phyloP scores from a whole-genome alignment of 1,284 basidiomycete species.

The Sporisorium scitamineum region DNA sequence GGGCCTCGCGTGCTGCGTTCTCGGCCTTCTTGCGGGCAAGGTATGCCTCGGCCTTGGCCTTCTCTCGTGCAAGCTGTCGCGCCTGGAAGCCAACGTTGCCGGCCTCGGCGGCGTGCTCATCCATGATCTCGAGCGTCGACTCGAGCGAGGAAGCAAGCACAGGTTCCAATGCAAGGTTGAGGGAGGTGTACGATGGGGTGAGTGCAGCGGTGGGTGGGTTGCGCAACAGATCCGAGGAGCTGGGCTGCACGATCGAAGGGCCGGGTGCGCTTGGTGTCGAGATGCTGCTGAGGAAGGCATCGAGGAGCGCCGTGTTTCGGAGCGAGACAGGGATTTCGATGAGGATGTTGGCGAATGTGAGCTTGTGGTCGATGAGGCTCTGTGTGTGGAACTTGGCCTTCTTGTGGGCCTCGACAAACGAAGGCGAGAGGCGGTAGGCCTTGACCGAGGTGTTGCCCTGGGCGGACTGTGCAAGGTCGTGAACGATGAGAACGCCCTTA shows the following conservation, averaged over 20 bases:
- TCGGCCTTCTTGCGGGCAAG: conserved; percentile 78
- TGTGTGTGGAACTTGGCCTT: conserved; percentile 86
- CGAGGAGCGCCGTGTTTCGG: conserved; percentile 85
- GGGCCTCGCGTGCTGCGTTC: conserved; percentile 82
- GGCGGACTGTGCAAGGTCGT: conserved; percentile 71
- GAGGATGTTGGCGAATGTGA: conserved; percentile 90
- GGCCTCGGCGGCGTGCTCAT: conserved; percentile 65
- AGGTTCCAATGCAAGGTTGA: conserved; percentile 67
- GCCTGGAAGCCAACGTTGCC: conserved; percentile 90
- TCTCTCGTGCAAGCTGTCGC: conserved; percentile 91
- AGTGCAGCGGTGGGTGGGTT: conserved; percentile 62
- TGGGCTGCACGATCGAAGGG: conserved; percentile 61
- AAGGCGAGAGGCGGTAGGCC: conserved; percentile 86
- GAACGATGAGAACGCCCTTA: conserved; percentile 67
- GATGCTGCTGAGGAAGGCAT: conserved; percentile 84
- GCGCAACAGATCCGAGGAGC: conserved; percentile 54
- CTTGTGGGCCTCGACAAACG: conserved; percentile 88
- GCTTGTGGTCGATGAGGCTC: conserved; percentile 82
- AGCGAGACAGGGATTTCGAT: conserved; percentile 90
- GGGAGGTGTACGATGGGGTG: conserved; percentile 57
- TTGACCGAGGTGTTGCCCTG: conserved; percentile 90
- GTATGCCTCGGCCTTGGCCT: conserved; percentile 80
- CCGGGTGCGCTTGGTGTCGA: conserved; percentile 71
- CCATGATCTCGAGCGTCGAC: conserved; percentile 66
- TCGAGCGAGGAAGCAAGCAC: conserved; percentile 67